Evolutionary conservation across 2,329 filamentous ascomycete species (phyloP).

Genomic region (Aphanoascus verrucosus): DNA sequence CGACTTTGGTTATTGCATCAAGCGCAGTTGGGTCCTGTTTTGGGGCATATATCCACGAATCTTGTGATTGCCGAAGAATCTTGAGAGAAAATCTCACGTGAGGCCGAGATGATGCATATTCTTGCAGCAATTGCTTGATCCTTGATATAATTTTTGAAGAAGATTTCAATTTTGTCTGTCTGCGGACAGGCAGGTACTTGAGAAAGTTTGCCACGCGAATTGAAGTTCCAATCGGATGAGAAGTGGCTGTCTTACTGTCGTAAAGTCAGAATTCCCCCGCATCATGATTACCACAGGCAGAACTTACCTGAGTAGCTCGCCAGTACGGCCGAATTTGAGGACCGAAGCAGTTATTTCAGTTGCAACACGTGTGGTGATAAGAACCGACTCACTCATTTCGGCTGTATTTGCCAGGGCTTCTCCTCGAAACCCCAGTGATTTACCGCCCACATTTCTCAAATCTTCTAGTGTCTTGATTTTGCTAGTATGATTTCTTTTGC

Average conservation of each 20-base stretch:
- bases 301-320: conserved; percentile 38
- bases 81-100: conserved; percentile 46
- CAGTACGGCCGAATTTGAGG: conserved; percentile 43
- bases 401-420: conserved; percentile 53
- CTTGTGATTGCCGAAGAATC: conserved; percentile 42
- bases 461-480: conserved; percentile 52
- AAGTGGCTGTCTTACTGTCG: conserved; percentile 34
- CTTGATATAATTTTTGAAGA: conserved; percentile 40
- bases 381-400: conserved; percentile 45
- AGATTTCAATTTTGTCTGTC: conserved; percentile 44
- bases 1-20: conserved; percentile 47
- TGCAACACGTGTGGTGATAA: conserved; percentile 47
- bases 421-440: conserved; percentile 53
- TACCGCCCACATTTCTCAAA: conserved; percentile 44
- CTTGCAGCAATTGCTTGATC: conserved; percentile 45
- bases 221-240: conserved; percentile 51
- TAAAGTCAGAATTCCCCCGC: conserved; percentile 11
- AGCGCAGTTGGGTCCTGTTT: conserved; percentile 37
- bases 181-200: conserved; percentile 49
- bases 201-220: conserved; percentile 49
- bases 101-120: conserved; percentile 51
- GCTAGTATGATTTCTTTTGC: conserved; percentile 51
- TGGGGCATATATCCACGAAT: conserved; percentile 53
- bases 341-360: conserved; percentile 45
- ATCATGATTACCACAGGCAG: neutral